Evolutionary conservation across 169 alveolate genomes (phyloP).

Genomic region (Neospora caninum): DNA sequence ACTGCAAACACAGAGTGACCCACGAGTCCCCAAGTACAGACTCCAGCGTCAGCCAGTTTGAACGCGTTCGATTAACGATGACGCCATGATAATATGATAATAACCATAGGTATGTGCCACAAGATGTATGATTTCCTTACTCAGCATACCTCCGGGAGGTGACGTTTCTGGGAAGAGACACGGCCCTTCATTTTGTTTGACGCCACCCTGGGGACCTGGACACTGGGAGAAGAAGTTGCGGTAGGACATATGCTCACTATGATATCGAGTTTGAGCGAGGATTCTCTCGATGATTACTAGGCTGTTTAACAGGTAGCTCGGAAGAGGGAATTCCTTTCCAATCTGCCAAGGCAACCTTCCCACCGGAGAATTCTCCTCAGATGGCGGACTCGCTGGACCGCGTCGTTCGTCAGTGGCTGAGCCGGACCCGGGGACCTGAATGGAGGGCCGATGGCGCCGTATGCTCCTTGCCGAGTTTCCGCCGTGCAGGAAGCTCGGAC

Average conservation of each 20-base stretch:
- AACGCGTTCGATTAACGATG: no score
- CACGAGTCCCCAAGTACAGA: no score
- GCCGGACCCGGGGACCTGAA: background rate
- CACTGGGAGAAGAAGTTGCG: conserved; percentile 1
- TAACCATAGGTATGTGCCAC: no score
- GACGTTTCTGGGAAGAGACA: background rate
- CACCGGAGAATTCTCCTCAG: background rate
- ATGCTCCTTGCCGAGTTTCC: conserved; percentile 11
- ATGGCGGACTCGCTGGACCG: background rate
- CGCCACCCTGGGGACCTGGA: background rate
- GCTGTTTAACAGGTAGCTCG: background rate
- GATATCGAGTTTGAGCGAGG: conserved; percentile 16
- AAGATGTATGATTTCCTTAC: no score
- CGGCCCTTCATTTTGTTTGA: background rate
- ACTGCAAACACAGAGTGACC: no score
- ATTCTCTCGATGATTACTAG: background rate
- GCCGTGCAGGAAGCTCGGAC: conserved; percentile 5
- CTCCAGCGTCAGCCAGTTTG: no score
- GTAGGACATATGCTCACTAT: conserved; percentile 23
- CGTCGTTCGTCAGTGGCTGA: background rate
- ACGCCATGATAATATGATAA: no score
- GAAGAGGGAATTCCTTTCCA: background rate
- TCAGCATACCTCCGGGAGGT: background rate
- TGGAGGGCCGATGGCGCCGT: background rate
- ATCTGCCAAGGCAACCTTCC: background rate